Evolutionary conservation across 208 protist genomes (phyloP).

Genomic region (Trypanosoma rangeli): DNA sequence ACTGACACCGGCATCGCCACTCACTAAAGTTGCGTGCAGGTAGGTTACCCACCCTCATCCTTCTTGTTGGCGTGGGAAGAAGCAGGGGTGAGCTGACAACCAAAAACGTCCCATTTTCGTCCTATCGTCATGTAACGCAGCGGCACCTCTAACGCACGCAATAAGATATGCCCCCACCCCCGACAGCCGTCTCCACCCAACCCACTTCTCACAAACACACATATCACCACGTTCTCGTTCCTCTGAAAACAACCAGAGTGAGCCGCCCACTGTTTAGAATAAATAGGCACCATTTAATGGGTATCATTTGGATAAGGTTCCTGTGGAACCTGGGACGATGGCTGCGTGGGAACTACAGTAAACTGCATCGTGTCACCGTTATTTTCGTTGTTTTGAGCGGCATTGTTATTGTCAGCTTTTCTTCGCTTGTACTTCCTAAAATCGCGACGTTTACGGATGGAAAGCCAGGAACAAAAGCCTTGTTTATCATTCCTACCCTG

Average conservation of each 20-base stretch:
- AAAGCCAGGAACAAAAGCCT: conserved; percentile 35
- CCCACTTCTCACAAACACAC: not conserved
- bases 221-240: not conserved
- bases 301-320: not conserved
- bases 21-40: too few relatives aligned
- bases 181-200: not conserved
- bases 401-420: conserved; percentile 8
- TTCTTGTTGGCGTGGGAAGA: not conserved
- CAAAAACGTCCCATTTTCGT: not conserved
- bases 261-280: not conserved
- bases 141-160: not conserved
- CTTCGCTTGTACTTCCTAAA: conserved; percentile 58
- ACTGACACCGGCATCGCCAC: too few relatives aligned
- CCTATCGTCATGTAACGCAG: not conserved
- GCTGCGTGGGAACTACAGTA: not conserved
- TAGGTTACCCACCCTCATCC: too few relatives aligned
- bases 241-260: not conserved
- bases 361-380: not conserved
- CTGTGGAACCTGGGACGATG: not conserved
- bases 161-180: not conserved
- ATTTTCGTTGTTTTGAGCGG: conserved; percentile 1
- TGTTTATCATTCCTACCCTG: conserved; percentile 5
- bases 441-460: conserved; percentile 61
- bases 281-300: not conserved
- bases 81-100: not conserved